A percentile compares a stretch with the other conserved stretches of the same genome.
Evolutionary conservation across 225 moss, liverwort and hornwort genomes (phyloP).

Genomic region (Polytrichum formosum): DNA sequence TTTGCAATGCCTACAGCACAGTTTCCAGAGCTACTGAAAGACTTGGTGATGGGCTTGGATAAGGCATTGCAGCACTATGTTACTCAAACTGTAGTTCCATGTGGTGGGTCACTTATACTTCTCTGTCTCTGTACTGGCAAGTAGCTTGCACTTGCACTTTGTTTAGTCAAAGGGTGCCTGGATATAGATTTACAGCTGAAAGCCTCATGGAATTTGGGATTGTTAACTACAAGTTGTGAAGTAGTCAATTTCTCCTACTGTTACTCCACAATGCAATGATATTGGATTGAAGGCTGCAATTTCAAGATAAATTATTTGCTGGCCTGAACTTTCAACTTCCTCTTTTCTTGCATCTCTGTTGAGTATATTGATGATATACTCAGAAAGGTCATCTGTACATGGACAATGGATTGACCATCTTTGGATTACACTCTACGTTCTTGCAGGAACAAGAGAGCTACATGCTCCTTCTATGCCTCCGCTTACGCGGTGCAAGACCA

Average conservation of each 20-base stretch:
- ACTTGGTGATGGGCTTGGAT: constrained; percentile 68
- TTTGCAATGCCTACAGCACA: constrained; percentile 81
- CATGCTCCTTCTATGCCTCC: constrained; percentile 74
- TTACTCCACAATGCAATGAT: too few relatives aligned
- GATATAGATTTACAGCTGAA: too few relatives aligned
- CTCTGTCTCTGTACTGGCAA: too few relatives aligned
- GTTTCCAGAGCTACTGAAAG: constrained; percentile 57
- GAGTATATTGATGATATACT: constrained; percentile 13
- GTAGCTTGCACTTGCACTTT: too few relatives aligned
- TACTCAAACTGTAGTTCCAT: constrained; percentile 53
- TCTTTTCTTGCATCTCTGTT: not conserved
- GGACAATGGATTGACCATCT: not conserved
- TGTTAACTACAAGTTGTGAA: too few relatives aligned
- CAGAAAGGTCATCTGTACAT: not conserved
- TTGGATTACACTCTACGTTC: not conserved
- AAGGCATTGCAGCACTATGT: constrained; percentile 65
- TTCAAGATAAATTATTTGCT: too few relatives aligned
- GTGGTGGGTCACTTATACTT: constrained; percentile 50
- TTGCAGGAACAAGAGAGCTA: constrained; percentile 78
- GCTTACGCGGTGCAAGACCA: constrained; percentile 77
- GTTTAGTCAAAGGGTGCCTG: too few relatives aligned
- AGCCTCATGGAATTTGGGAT: too few relatives aligned
- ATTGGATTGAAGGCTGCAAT: too few relatives aligned
- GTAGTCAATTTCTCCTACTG: too few relatives aligned
- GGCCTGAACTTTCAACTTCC: too few relatives aligned